These are phyloP conservation scores for Saraca asoca DNA, from an alignment of 331 rosid genomes.

Conservation along the genomic window DNA sequence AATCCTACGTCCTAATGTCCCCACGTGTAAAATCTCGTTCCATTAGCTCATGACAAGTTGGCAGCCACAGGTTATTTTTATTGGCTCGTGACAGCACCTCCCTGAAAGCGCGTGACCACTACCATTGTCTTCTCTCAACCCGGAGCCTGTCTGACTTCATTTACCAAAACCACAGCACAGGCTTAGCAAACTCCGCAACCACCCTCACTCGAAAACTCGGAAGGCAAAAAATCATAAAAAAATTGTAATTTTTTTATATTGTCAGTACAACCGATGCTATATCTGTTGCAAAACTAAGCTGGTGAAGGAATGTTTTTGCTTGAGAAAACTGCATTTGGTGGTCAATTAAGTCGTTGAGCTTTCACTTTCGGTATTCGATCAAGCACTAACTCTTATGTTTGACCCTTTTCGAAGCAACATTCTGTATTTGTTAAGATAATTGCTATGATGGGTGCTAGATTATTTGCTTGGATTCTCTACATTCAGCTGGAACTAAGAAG, in stretches of 20 bases:
- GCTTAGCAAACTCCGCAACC: too few species aligned
- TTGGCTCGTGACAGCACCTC: background rate
- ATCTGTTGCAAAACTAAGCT: conserved; percentile 30
- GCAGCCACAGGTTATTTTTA: too few species aligned
- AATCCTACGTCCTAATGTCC: too few species aligned
- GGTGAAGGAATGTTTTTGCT: conserved; percentile 44
- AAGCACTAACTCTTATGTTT: conserved; percentile 42
- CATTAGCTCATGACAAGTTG: too few species aligned
- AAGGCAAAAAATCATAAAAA: too few species aligned
- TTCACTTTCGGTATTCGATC: conserved; percentile 73
- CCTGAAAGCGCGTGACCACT: background rate
- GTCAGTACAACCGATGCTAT: conserved; percentile 28
- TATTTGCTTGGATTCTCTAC: conserved; percentile 37
- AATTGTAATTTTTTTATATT: too few species aligned
- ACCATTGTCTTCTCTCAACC: background rate
- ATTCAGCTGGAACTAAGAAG: conserved; percentile 40
- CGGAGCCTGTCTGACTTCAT: background rate
- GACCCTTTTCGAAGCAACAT: conserved; percentile 79
- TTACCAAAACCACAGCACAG: background rate
- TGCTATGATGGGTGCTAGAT: conserved; percentile 44
- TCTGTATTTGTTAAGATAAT: conserved; percentile 38
- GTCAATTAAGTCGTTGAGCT: conserved; percentile 74
- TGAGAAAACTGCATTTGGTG: conserved; percentile 41
- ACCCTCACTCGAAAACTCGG: too few species aligned
- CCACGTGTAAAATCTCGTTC: too few species aligned